Evolutionary conservation across 306 rosid genomes (phyloP).

Genomic region (Cucumis cinereus): DNA sequence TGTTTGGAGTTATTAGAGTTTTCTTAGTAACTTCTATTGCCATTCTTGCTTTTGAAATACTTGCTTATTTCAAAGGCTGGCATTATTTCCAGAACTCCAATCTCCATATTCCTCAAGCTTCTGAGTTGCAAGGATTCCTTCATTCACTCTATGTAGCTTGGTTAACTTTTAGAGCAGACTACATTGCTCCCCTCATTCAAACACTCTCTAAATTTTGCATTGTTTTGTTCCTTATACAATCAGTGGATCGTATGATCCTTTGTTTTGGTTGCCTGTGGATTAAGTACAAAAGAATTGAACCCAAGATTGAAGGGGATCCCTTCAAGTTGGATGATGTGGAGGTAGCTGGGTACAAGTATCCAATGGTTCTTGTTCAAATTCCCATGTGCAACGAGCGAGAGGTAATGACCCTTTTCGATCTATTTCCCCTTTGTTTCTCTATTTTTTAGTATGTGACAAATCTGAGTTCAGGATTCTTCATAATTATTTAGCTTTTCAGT

Average conservation of each 20-base stretch:
- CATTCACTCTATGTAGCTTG: constrained; percentile 61
- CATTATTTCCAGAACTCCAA: constrained; percentile 50
- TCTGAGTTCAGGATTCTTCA: not conserved
- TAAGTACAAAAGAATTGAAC: constrained; percentile 65
- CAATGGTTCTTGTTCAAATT: constrained; percentile 86
- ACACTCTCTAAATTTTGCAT: constrained; percentile 76
- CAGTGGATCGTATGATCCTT: constrained; percentile 68
- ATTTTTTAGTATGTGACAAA: not conserved
- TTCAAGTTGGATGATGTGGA: constrained; percentile 50
- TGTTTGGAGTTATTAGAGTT: constrained; percentile 52
- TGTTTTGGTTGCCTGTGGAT: constrained; percentile 87
- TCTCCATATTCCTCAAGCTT: constrained; percentile 58
- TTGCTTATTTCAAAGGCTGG: constrained; percentile 76
- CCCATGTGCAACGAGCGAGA: constrained; percentile 95
- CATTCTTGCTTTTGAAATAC: constrained; percentile 60
- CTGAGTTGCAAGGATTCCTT: constrained; percentile 56
- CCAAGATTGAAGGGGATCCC: constrained; percentile 36
- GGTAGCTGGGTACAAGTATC: constrained; percentile 43
- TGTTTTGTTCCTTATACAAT: constrained; percentile 75
- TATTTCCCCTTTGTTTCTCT: not conserved
- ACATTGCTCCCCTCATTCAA: constrained; percentile 67
- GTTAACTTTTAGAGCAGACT: constrained; percentile 63
- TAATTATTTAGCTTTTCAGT: not conserved
- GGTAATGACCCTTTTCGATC: constrained; percentile 30
- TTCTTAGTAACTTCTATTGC: constrained; percentile 53